Conservation (phyloP, 169 alveolate species). For the Neospora caninum region DNA sequence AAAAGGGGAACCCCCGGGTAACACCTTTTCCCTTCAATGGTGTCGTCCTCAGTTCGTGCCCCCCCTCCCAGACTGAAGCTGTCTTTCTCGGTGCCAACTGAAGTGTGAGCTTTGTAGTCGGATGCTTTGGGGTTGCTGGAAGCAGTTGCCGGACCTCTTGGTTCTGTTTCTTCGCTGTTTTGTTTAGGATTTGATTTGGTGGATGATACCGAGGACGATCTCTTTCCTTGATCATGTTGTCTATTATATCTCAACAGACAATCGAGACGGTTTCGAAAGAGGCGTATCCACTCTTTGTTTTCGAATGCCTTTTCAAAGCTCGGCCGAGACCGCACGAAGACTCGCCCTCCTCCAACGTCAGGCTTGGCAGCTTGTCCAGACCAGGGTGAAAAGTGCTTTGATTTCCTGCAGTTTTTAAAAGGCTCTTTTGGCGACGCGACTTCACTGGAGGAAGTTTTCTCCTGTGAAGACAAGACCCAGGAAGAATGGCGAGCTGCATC, state of each 20-base stretch:
- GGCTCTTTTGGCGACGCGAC: background rate
- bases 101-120: no score
- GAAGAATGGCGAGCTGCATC: background rate
- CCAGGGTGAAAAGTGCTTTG: background rate
- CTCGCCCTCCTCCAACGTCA: background rate
- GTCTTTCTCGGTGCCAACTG: no score
- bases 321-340: background rate
- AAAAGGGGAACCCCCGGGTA: background rate
- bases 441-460: background rate
- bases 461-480: background rate
- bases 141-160: background rate
- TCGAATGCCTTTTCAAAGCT: slow-evolving; percentile 11
- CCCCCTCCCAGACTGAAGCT: background rate
- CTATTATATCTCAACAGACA: background rate
- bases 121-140: no score
- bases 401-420: background rate
- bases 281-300: slow-evolving; percentile 22
- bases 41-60: background rate
- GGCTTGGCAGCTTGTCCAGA: background rate
- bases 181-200: background rate
- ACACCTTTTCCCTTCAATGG: background rate
- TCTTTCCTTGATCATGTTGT: background rate
- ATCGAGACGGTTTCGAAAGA: slow-evolving; percentile 32
- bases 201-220: background rate
- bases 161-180: background rate